A percentile compares a stretch with the other conserved stretches of the same genome.
phyloP scores from a whole-genome alignment of 2,329 filamentous ascomycete genomes.

The Cercospora nicotianae region DNA sequence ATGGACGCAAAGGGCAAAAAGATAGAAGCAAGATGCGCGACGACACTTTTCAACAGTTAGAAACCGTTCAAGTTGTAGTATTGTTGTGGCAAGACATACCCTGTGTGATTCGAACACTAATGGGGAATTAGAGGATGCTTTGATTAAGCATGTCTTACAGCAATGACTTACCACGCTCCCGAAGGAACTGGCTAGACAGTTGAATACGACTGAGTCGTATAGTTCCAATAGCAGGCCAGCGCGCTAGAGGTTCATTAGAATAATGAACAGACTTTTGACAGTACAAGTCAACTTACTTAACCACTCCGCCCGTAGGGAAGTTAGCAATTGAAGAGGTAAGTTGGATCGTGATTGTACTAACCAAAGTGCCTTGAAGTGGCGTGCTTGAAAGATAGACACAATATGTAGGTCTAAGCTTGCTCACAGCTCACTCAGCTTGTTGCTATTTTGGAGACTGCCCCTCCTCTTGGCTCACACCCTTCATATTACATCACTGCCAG shows the following conservation, averaged over 20 bases:
- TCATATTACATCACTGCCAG: not conserved
- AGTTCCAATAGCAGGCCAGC: slow-evolving; percentile 25
- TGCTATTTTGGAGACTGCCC: not conserved
- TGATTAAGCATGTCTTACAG: no score
- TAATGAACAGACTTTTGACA: not conserved
- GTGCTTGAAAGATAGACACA: fast-evolving
- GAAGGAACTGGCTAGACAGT: slow-evolving; percentile 24
- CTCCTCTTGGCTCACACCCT: not conserved
- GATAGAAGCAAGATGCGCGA: no score
- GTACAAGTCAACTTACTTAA: not conserved
- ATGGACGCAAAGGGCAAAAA: no score
- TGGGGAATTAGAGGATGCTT: no score
- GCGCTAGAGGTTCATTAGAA: slow-evolving; percentile 4
- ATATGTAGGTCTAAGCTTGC: no score
- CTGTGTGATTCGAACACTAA: no score
- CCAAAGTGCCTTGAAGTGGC: slow-evolving; percentile 9
- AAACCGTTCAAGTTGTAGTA: no score
- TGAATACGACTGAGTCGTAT: slow-evolving; percentile 12
- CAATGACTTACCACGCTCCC: no score
- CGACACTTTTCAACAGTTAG: no score
- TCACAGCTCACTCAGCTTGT: not conserved
- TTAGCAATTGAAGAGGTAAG: not conserved
- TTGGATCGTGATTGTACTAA: not conserved
- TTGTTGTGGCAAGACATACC: no score
- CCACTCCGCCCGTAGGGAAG: slow-evolving; percentile 4